Percentiles rank a stretch among this genome's conserved stretches.
Conservation (phyloP, 805 yeast species). For the Monosporozyma yasuniensis region DNA sequence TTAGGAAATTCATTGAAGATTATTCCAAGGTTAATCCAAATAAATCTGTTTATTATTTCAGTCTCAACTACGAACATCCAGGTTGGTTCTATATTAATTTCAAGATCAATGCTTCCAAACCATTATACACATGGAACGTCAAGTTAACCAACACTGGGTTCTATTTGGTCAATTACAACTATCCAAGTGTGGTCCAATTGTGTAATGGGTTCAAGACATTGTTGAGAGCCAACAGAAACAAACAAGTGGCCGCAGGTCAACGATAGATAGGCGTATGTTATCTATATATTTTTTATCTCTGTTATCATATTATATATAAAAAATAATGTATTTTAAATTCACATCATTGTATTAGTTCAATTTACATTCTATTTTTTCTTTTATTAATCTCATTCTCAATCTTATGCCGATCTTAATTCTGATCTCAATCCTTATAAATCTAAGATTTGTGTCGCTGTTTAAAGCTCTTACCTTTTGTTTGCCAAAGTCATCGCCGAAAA, state of each 20-base stretch:
- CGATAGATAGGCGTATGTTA: neutral
- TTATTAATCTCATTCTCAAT: too few relatives aligned
- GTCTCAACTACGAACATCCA: slow-evolving; percentile 81
- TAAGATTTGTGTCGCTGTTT: neutral
- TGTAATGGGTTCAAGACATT: slow-evolving; percentile 90
- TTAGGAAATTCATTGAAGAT: slow-evolving; percentile 76
- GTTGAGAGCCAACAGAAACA: slow-evolving; percentile 30
- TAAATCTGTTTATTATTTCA: slow-evolving; percentile 83
- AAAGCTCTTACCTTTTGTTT: neutral
- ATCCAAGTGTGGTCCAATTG: slow-evolving; percentile 80
- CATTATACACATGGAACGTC: slow-evolving; percentile 79
- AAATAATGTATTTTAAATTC: neutral
- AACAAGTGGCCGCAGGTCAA: slow-evolving; percentile 5
- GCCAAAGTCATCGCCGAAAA: neutral
- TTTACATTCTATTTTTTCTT: too few relatives aligned
- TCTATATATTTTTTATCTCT: neutral
- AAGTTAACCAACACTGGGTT: slow-evolving; percentile 84
- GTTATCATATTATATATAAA: neutral
- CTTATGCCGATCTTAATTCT: too few relatives aligned
- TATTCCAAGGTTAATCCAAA: slow-evolving; percentile 87
- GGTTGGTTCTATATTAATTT: slow-evolving; percentile 89
- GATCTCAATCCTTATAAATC: too few relatives aligned
- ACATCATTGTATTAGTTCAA: neutral
- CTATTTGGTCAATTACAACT: slow-evolving; percentile 65
- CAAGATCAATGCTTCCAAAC: slow-evolving; percentile 64